Conservation (phyloP, 2,329 filamentous ascomycete species). For the Sarocladiaceae sp. region DNA sequence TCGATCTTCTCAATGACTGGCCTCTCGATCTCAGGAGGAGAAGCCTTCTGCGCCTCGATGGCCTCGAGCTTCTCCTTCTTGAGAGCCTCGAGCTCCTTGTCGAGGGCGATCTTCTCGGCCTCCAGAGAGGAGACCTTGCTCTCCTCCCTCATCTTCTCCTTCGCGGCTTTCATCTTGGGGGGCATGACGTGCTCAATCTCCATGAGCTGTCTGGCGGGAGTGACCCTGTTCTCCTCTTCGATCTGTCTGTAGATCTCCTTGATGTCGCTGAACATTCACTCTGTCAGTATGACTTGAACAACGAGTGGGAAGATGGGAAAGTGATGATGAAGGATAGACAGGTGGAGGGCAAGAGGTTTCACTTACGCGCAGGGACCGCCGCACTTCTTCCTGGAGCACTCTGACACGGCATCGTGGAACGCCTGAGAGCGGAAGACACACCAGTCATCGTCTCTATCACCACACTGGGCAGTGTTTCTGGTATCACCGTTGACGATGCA, state of each 20-base stretch:
- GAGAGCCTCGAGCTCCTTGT: too few relatives aligned
- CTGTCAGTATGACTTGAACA: too few relatives aligned
- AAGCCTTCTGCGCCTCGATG: too few relatives aligned
- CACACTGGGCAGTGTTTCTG: neutral
- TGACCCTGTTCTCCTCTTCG: neutral
- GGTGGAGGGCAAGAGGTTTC: neutral
- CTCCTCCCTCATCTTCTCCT: too few relatives aligned
- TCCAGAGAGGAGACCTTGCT: too few relatives aligned
- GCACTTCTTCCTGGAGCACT: neutral
- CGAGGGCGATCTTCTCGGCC: too few relatives aligned
- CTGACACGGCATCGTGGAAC: constrained; percentile 9
- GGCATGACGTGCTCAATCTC: neutral
- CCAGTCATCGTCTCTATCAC: neutral
- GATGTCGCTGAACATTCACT: neutral
- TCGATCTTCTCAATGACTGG: too few relatives aligned
- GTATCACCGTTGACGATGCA: neutral
- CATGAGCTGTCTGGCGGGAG: neutral
- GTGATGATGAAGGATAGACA: neutral
- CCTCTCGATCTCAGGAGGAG: too few relatives aligned
- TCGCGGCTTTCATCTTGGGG: too few relatives aligned
- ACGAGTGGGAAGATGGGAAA: neutral
- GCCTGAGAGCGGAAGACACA: neutral
- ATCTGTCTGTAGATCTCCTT: neutral
- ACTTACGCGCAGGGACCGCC: neutral
- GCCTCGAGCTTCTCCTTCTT: too few relatives aligned